Evolutionary conservation across 352 stramenopile species (phyloP).

Genomic region (Phytophthora colocasiae): DNA sequence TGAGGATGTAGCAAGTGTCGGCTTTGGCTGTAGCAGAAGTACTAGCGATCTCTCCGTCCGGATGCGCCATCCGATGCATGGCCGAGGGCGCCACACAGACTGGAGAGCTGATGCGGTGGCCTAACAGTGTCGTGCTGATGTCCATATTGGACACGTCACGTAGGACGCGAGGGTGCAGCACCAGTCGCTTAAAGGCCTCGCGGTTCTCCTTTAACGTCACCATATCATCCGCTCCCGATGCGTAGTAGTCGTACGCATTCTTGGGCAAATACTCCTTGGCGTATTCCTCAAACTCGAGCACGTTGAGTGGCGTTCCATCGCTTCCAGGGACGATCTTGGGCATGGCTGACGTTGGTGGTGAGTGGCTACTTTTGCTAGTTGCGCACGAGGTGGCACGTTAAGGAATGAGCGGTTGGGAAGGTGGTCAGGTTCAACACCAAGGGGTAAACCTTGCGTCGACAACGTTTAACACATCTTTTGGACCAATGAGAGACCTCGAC

Average conservation of each 20-base stretch:
- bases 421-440: constrained; percentile 1
- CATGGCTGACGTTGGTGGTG: constrained; percentile 23
- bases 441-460: constrained; percentile 25
- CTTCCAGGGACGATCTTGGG: constrained; percentile 80
- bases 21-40: constrained; percentile 83
- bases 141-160: constrained; percentile 94
- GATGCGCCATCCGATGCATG: constrained; percentile 96
- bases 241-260: constrained; percentile 94
- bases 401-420: constrained; percentile 9
- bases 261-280: constrained; percentile 91
- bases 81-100: constrained; percentile 93
- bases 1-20: constrained; percentile 93
- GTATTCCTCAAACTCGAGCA: constrained; percentile 92
- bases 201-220: constrained; percentile 78
- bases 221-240: constrained; percentile 95
- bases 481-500: constrained; percentile 24
- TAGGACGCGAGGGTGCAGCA: constrained; percentile 95
- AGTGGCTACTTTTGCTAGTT: constrained; percentile 8
- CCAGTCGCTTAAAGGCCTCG: constrained; percentile 92
- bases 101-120: constrained; percentile 89
- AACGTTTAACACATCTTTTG: constrained; percentile 20
- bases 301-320: constrained; percentile 82
- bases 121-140: constrained; percentile 92
- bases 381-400: constrained; percentile 10
- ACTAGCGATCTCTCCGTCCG: constrained; percentile 92